These are phyloP conservation scores for Boletus vermiculosoides DNA, from an alignment of 768 basidiomycete genomes.

Conservation along the genomic window DNA sequence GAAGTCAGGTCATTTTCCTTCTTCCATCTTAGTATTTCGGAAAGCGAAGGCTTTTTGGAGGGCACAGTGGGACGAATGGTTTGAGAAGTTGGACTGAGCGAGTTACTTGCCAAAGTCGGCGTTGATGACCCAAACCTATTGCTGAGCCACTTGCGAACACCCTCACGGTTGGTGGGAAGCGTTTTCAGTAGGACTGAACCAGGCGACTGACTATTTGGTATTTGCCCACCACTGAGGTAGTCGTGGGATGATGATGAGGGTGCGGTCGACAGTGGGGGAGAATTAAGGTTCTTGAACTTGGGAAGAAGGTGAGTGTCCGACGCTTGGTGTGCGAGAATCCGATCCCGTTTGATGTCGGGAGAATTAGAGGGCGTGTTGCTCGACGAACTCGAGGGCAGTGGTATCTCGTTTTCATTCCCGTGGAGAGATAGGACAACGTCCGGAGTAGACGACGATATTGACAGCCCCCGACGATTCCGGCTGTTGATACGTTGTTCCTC, in stretches of 20 bases:
- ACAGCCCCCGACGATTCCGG: slow-evolving; percentile 53
- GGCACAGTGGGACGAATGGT: slow-evolving; percentile 39
- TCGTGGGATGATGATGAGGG: slow-evolving; percentile 53
- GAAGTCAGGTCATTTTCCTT: slow-evolving; percentile 55
- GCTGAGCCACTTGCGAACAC: slow-evolving; percentile 78
- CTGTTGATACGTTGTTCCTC: slow-evolving; percentile 63
- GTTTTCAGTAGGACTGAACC: slow-evolving; percentile 36
- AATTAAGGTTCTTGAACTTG: slow-evolving; percentile 46
- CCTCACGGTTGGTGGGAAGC: slow-evolving; percentile 74
- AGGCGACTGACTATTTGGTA: slow-evolving; percentile 33
- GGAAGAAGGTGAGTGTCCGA: slow-evolving; percentile 65
- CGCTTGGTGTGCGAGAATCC: slow-evolving; percentile 63
- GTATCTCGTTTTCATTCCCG: slow-evolving; percentile 43
- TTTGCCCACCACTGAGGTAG: slow-evolving; percentile 40
- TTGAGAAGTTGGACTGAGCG: slow-evolving; percentile 32
- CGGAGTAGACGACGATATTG: slow-evolving; percentile 47
- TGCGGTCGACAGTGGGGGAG: slow-evolving; percentile 41
- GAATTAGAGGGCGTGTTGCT: slow-evolving; percentile 50
- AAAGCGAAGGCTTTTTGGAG: slow-evolving; percentile 63
- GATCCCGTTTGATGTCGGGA: slow-evolving; percentile 54
- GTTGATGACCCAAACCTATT: slow-evolving; percentile 51
- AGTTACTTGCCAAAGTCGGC: slow-evolving; percentile 38
- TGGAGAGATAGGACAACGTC: slow-evolving; percentile 46
- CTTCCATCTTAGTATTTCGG: slow-evolving; percentile 57
- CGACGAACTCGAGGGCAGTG: slow-evolving; percentile 47